Evolutionary conservation across 495 filamentous ascomycete species (phyloP), one percentile per base, ranked within the genome.

Genomic region (Cercophora sp.): DNA sequence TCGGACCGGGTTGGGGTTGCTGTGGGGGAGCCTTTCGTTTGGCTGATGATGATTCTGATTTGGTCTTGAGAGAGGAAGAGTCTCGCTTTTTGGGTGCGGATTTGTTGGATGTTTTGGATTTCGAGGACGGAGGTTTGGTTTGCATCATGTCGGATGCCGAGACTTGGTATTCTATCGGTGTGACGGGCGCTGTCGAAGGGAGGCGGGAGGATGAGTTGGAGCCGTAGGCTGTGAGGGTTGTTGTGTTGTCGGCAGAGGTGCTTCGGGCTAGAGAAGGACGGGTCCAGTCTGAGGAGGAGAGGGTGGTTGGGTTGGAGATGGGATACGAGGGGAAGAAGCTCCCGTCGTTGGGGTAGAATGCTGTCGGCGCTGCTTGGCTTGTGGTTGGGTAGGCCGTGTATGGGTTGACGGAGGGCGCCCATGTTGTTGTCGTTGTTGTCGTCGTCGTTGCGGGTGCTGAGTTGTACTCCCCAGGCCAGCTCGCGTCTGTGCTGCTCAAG

Each of bases 401-500:
- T 19, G 41, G 41, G 41, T 44, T 44, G 20, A 44, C 41, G 1
- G 41, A 44, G 6, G 41, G 41, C 3, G 41, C 29, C 41, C 41
- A 44, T 6, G 8, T 15, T 13, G 20, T 3, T n/a, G 19, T 26
- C 37, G 29, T 18, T 15, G 41, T 27, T 44, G 3, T 20, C 10
- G 22, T n/a, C 22, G 1, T 24, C 24, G 41, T 2, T 44, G n/a
- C 22, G 16, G 20, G 41, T 26, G 24, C 9, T 26, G n/a, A 27
- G n/a, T n/a, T n/a, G n/a, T n/a, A n/a, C n/a, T n/a, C n/a, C n/a
- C n/a, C n/a, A n/a, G n/a, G n/a, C n/a, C n/a, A n/a, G n/a, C n/a
- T n/a, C n/a, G n/a, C n/a, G n/a, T n/a, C n/a, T n/a, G 22, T 44
- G 41, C 29, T 26, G 41, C 22, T 15, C 41, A 20, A 44, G 8